Evolutionary conservation across 768 basidiomycete species (phyloP).

Genomic region (Leccinum barrowsii): DNA sequence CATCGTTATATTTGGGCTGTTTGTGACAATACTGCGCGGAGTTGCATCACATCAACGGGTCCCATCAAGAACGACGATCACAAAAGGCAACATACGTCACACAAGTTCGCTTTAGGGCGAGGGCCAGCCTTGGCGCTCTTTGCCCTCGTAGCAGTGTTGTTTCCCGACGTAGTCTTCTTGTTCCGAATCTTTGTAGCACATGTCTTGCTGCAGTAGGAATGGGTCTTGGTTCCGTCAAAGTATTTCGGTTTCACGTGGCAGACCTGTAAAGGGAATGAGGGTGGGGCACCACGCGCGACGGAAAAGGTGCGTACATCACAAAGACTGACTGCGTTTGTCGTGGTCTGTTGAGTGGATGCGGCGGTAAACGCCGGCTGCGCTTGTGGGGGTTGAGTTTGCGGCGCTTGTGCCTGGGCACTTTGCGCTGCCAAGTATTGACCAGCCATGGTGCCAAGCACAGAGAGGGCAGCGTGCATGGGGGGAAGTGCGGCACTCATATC

Average conservation of each 20-base stretch:
- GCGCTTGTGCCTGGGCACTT: constrained; percentile 26
- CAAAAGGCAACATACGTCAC: constrained; percentile 41
- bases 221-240: constrained; percentile 51
- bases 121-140: constrained; percentile 24
- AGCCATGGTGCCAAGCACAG: constrained; percentile 34
- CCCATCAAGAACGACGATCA: background rate
- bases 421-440: constrained; percentile 35
- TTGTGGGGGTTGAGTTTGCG: constrained; percentile 23
- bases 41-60: constrained; percentile 5
- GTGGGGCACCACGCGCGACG: constrained; percentile 4
- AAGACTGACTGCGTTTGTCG: constrained; percentile 32
- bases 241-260: constrained; percentile 57
- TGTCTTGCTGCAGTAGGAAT: constrained; percentile 57
- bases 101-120: constrained; percentile 37
- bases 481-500: constrained; percentile 30
- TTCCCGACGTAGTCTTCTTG: constrained; percentile 22
- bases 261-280: constrained; percentile 33
- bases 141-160: constrained; percentile 26
- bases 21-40: constrained; percentile 50
- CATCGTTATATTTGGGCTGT: constrained; percentile 58
- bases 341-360: constrained; percentile 15
- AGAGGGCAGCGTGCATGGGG: constrained; percentile 36
- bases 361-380: constrained; percentile 18
- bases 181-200: constrained; percentile 49
- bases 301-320: constrained; percentile 45